Percentiles rank a stretch among this genome's conserved stretches.
phyloP scores from a whole-genome alignment of 2,329 filamentous ascomycete genomes.

The Madurella fahalii region DNA sequence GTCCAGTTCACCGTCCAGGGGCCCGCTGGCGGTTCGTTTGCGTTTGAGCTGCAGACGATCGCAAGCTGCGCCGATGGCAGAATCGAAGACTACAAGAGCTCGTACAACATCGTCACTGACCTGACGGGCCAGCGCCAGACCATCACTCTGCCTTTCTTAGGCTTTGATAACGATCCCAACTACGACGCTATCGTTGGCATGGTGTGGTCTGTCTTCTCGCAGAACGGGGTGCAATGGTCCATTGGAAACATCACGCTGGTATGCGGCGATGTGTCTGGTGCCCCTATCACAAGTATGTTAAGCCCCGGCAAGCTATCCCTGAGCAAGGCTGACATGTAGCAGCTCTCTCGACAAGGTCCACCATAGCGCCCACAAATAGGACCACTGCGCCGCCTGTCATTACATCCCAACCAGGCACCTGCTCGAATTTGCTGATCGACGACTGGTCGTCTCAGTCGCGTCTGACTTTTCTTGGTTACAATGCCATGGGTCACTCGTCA shows the following conservation, averaged over 20 bases:
- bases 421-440: constrained; percentile 40
- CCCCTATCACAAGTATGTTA: constrained; percentile 10
- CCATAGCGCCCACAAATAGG: constrained; percentile 5
- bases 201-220: constrained; percentile 25
- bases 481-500: constrained; percentile 51
- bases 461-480: constrained; percentile 58
- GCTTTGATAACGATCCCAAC: constrained; percentile 46
- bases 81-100: constrained; percentile 19
- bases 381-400: constrained; percentile 15
- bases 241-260: constrained; percentile 27
- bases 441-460: constrained; percentile 61
- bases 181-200: constrained; percentile 38
- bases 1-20: constrained; percentile 46
- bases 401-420: constrained; percentile 19
- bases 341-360: constrained; percentile 12
- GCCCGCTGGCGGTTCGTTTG: constrained; percentile 37
- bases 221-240: constrained; percentile 20
- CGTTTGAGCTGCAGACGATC: constrained; percentile 45
- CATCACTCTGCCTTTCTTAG: constrained; percentile 46
- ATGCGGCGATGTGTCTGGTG: constrained; percentile 36
- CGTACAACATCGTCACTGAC: constrained; percentile 30
- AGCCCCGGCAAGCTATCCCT: neutral
- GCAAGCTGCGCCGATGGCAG: constrained; percentile 15
- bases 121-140: constrained; percentile 48
- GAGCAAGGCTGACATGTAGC: constrained; percentile 6